Evolutionary conservation across 441 rosid species (phyloP).

Genomic region (Omphalea diandra): DNA sequence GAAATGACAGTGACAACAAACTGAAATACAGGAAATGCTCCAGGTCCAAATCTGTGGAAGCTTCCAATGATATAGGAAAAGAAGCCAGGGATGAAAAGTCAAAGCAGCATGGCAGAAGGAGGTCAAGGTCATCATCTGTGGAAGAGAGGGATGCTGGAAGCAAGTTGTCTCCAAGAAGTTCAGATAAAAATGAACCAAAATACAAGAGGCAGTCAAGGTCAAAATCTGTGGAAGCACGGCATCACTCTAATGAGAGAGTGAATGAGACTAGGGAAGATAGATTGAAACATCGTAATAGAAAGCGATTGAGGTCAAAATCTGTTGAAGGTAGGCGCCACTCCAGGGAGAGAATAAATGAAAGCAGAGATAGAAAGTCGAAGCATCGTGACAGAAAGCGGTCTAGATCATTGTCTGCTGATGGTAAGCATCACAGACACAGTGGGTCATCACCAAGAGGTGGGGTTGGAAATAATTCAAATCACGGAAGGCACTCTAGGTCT

Average conservation of each 20-base stretch:
- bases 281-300: slow-evolving; percentile 41
- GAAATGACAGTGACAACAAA: slow-evolving; percentile 49
- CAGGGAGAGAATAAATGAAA: slow-evolving; percentile 41
- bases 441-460: slow-evolving; percentile 52
- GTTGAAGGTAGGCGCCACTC: slow-evolving; percentile 43
- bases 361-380: slow-evolving; percentile 53
- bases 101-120: slow-evolving; percentile 40
- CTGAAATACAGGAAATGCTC: slow-evolving; percentile 47
- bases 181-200: slow-evolving; percentile 47
- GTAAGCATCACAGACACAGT: slow-evolving; percentile 40
- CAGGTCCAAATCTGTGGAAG: slow-evolving; percentile 65
- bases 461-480: slow-evolving; percentile 49
- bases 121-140: slow-evolving; percentile 59
- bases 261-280: slow-evolving; percentile 42
- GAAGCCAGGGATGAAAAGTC: slow-evolving; percentile 41
- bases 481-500: slow-evolving; percentile 51
- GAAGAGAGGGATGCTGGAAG: slow-evolving; percentile 43
- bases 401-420: slow-evolving; percentile 54
- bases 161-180: slow-evolving; percentile 38
- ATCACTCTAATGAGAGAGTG: slow-evolving; percentile 30
- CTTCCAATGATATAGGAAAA: slow-evolving; percentile 39
- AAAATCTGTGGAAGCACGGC: slow-evolving; percentile 46
- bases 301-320: slow-evolving; percentile 61
- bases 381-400: slow-evolving; percentile 51
- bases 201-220: slow-evolving; percentile 52